Conservation (phyloP, 1,284 basidiomycete genomes). For the Fomitiporia mediterranea region DNA sequence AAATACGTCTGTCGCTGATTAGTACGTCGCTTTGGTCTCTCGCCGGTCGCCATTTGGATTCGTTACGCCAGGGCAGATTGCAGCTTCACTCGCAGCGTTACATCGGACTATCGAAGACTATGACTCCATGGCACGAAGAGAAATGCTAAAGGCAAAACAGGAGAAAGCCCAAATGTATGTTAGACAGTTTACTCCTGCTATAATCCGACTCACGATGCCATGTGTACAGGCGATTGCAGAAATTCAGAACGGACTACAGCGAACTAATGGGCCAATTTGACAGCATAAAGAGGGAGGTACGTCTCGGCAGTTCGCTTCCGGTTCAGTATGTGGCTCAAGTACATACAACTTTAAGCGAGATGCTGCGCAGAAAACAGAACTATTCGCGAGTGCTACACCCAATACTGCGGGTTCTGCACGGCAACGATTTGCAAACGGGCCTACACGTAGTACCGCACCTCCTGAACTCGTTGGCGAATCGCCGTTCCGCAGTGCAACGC, state of each 20-base stretch:
- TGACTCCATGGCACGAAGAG: conserved; percentile 90
- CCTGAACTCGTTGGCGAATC: conserved; percentile 51
- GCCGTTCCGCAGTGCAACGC: conserved; percentile 61
- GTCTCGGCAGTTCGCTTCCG: conserved; percentile 19
- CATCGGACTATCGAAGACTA: conserved; percentile 93
- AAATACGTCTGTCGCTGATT: background rate
- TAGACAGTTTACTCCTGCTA: conserved; percentile 12
- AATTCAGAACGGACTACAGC: conserved; percentile 71
- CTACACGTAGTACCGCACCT: conserved; percentile 65
- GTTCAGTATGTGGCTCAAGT: conserved; percentile 1
- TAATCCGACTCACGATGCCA: background rate
- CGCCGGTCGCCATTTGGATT: background rate
- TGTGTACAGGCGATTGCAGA: conserved; percentile 67
- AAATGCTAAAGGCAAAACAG: conserved; percentile 90
- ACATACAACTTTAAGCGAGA: conserved; percentile 42
- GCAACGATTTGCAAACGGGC: conserved; percentile 15
- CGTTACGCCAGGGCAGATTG: conserved; percentile 78
- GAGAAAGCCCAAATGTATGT: conserved; percentile 89
- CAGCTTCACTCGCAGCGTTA: conserved; percentile 88
- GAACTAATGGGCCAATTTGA: conserved; percentile 74
- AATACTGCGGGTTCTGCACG: conserved; percentile 12
- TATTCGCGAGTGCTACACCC: conserved; percentile 32
- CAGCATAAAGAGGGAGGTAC: conserved; percentile 49
- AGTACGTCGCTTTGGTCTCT: background rate
- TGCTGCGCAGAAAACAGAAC: conserved; percentile 53